Conservation (phyloP, 257 asterid genomes). For the Solanum peruvianum region DNA sequence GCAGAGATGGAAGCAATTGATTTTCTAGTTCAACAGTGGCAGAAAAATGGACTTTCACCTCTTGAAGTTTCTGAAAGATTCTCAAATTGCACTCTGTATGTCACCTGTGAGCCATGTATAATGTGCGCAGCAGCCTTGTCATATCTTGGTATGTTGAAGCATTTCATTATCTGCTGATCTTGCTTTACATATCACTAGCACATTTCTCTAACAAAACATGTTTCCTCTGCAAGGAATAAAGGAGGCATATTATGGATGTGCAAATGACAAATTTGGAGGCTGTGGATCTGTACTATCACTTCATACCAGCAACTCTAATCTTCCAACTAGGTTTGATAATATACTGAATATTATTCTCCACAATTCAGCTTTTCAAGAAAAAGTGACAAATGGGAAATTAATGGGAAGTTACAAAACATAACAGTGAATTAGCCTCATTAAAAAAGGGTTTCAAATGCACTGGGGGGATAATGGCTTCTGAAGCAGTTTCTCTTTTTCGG, state of each 20-base stretch:
- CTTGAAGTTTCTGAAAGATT: constrained; percentile 45
- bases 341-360: neutral
- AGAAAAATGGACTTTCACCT: constrained; percentile 37
- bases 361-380: neutral
- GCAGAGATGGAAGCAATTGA: constrained; percentile 99
- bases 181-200: neutral
- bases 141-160: constrained; percentile 39
- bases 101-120: constrained; percentile 94
- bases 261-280: constrained; percentile 92
- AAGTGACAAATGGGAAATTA: neutral
- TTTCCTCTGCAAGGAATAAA: constrained; percentile 33
- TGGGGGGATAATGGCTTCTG: constrained; percentile 78
- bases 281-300: constrained; percentile 86
- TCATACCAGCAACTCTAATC: constrained; percentile 31
- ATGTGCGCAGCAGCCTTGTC: constrained; percentile 93
- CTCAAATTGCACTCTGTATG: constrained; percentile 63
- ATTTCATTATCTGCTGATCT: neutral
- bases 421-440: constrained; percentile 20
- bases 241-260: constrained; percentile 78
- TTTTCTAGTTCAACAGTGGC: constrained; percentile 65
- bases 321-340: constrained; percentile 30
- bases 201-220: neutral
- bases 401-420: neutral
- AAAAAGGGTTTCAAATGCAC: constrained; percentile 61
- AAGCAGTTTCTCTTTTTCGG: constrained; percentile 60